These are phyloP conservation scores for Zygoascus meyerae DNA, from an alignment of 1,139 yeast species.

Conservation along the genomic window DNA sequence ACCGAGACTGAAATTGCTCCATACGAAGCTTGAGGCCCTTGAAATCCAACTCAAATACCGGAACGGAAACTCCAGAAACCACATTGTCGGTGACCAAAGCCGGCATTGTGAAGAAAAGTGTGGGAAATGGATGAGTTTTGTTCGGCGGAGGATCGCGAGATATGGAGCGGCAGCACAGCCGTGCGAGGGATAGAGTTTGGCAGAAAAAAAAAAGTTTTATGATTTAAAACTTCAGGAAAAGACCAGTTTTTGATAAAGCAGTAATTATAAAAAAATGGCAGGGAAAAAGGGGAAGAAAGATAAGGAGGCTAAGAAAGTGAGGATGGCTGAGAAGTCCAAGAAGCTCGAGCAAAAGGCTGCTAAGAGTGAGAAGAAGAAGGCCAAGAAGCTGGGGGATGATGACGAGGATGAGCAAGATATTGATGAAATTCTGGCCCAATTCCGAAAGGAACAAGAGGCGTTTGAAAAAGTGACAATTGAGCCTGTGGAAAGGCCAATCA, in stretches of 20 bases:
- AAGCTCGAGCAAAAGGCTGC: constrained; percentile 73
- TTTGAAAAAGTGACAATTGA: constrained; percentile 68
- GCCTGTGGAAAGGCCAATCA: constrained; percentile 53
- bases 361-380: constrained; percentile 62
- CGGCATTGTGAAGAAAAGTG: background rate
- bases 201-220: too few relatives aligned
- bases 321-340: constrained; percentile 76
- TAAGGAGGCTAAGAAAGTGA: constrained; percentile 87
- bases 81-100: background rate
- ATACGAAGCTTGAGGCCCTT: constrained; percentile 23
- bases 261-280: constrained; percentile 46
- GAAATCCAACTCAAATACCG: constrained; percentile 24
- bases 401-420: constrained; percentile 86
- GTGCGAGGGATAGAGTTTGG: too few relatives aligned
- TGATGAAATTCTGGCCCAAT: constrained; percentile 74
- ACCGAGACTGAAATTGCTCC: constrained; percentile 25
- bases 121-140: background rate
- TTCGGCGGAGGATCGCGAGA: background rate
- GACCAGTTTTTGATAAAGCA: too few relatives aligned
- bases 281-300: constrained; percentile 85
- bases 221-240: too few relatives aligned
- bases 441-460: constrained; percentile 68
- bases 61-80: constrained; percentile 14
- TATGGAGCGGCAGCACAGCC: background rate
- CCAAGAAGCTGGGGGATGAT: constrained; percentile 67